Percentiles rank a stretch among this genome's conserved stretches.
These are phyloP conservation scores for Tricholoma saponaceum DNA, from an alignment of 768 basidiomycete genomes.

Conservation along the genomic window DNA sequence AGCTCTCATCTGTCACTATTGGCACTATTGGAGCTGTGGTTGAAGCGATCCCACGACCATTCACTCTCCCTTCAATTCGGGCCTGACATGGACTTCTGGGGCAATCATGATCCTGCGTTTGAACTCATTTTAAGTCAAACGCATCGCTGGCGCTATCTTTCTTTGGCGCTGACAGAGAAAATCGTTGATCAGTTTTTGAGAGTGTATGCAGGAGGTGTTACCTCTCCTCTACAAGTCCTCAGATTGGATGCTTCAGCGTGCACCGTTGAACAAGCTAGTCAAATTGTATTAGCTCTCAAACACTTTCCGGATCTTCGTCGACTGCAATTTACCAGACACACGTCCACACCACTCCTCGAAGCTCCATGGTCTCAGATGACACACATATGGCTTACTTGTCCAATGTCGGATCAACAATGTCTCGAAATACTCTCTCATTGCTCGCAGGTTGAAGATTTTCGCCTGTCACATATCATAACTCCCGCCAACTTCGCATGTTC, in stretches of 20 bases:
- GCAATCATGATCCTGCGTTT: not conserved
- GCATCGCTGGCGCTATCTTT: slow-evolving; percentile 1
- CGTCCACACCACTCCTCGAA: not conserved
- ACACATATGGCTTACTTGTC: not conserved
- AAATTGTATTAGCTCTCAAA: not conserved
- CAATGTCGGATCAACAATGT: not conserved
- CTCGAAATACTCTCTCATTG: not conserved
- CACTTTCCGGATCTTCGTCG: not conserved
- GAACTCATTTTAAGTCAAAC: not conserved
- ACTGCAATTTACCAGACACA: not conserved
- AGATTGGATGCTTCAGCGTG: not conserved
- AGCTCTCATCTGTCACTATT: not conserved
- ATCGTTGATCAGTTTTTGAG: not conserved
- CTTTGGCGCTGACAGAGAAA: not conserved
- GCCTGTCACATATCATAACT: not conserved
- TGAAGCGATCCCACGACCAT: not conserved
- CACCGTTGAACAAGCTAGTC: not conserved
- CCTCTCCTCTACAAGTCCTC: not conserved
- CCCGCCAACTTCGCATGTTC: not conserved
- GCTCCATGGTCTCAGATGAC: slow-evolving; percentile 1
- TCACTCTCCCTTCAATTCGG: not conserved
- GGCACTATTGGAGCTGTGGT: not conserved
- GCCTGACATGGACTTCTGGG: not conserved
- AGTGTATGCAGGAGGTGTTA: not conserved
- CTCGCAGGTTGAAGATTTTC: not conserved